A percentile compares a stretch with the other conserved stretches of the same genome.
phyloP scores from a whole-genome alignment of 352 stramenopile species.

The Lagenidium sp. region DNA sequence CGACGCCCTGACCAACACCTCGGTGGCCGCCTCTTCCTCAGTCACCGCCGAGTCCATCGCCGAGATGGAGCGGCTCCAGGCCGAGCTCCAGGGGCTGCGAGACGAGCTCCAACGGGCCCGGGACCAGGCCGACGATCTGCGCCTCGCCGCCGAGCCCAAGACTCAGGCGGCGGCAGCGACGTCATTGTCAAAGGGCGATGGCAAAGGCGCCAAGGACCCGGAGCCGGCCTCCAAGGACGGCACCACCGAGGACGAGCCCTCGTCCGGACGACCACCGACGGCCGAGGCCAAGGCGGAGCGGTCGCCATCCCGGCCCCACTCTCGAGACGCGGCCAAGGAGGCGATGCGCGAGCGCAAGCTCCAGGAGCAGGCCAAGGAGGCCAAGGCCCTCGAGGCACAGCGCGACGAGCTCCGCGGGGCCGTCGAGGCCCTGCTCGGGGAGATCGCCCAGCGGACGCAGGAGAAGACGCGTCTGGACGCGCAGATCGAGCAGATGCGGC shows the following conservation, averaged over 20 bases:
- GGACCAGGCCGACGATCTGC: too few relatives aligned
- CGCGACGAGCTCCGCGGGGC: constrained; percentile 9
- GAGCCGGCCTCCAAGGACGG: too few relatives aligned
- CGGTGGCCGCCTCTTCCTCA: too few relatives aligned
- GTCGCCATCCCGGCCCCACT: too few relatives aligned
- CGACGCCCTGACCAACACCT: not conserved
- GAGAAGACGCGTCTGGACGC: constrained; percentile 46
- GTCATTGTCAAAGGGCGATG: too few relatives aligned
- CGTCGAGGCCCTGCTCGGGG: constrained; percentile 20
- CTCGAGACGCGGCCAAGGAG: too few relatives aligned
- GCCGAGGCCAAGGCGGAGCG: too few relatives aligned
- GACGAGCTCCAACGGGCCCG: not conserved
- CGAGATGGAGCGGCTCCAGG: constrained; percentile 3
- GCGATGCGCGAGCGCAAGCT: constrained; percentile 15
- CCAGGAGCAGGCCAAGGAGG: constrained; percentile 5
- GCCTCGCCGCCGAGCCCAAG: too few relatives aligned
- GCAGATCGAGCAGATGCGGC: constrained; percentile 49
- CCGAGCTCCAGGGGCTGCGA: constrained; percentile 10
- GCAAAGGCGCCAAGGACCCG: too few relatives aligned
- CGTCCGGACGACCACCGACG: too few relatives aligned
- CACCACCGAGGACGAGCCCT: too few relatives aligned
- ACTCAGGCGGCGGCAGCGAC: too few relatives aligned
- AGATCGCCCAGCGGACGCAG: constrained; percentile 24
- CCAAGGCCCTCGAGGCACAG: constrained; percentile 8
- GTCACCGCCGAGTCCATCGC: not conserved